Evolutionary conservation across 345 rosid species (phyloP), one percentile per base, ranked within the genome.

Genomic region (Murraya paniculata): DNA sequence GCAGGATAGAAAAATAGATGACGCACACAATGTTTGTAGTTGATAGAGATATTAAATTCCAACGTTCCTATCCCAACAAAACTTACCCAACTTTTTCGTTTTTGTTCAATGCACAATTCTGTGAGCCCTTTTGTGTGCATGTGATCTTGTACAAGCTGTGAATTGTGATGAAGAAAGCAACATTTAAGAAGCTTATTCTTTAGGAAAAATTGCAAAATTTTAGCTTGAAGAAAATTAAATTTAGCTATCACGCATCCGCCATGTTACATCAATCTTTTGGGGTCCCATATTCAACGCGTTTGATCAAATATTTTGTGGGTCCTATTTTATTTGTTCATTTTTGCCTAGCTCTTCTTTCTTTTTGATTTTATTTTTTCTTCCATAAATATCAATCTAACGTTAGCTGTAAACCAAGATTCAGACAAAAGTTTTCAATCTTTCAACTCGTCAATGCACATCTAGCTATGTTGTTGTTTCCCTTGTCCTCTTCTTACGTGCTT

Each of bases 201-300:
- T 45, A 0, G 50, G 1, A 45, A n/a, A 56, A 56, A 21, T 22
- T 56, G 60, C 60, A 56, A 56, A 56, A 6, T 45, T 45, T 45
- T 45, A 45, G 50, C 57, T 53, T 53, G 5, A 53, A 53, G 57
- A 53, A 53, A 53, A 45, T 39, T 18, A 4, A 48, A 69, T 13
- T 25, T 27, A 24, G 50, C 18, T 14, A n/a, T 45, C 66, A 18
- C 24, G 45, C 65, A 56, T 57, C 55, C 50, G 75, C 86, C 86
- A 79, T 74, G 86, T 81, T 82, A 9, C 8, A 21, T 0, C 53
- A 4, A 69, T 56, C 21, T 11, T 50, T 50, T 53, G 45, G 76
- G 89, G 88, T 50, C 84, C 89, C 87, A 81, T 19, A 53, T 65
- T 61, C 76, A 38, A 83, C 87, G 91, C 88, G 89, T 76, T 84